Evolutionary conservation across 2,329 filamentous ascomycete genomes (phyloP).

Genomic region (Drechslera avenae): DNA sequence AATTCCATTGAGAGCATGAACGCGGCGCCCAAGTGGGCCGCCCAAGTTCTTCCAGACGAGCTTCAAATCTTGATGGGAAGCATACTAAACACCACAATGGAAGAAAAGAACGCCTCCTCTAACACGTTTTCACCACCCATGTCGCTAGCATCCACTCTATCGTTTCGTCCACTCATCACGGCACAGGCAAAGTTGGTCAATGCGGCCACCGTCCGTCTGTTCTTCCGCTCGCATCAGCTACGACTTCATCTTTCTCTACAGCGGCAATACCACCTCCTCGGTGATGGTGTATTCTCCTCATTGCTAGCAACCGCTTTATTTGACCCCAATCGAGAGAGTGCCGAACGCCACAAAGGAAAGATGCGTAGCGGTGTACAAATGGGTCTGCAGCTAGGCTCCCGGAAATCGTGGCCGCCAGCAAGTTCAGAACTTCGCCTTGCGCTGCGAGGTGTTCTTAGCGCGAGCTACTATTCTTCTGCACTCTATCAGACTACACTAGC

Average conservation of each 20-base stretch:
- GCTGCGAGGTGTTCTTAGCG: slow-evolving; percentile 81
- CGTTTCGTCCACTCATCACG: slow-evolving; percentile 73
- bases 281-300: slow-evolving; percentile 82
- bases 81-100: slow-evolving; percentile 16
- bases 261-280: slow-evolving; percentile 79
- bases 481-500: slow-evolving; percentile 34
- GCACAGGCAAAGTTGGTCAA: slow-evolving; percentile 80
- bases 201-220: slow-evolving; percentile 72
- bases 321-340: slow-evolving; percentile 77
- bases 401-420: slow-evolving; percentile 88
- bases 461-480: slow-evolving; percentile 64
- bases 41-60: slow-evolving; percentile 32
- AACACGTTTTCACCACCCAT: slow-evolving; percentile 59
- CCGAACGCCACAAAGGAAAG: slow-evolving; percentile 73
- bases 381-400: slow-evolving; percentile 80
- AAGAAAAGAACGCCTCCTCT: background rate
- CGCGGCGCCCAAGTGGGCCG: slow-evolving; percentile 21
- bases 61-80: slow-evolving; percentile 31
- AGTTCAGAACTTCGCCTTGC: slow-evolving; percentile 91
- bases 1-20: slow-evolving; percentile 35
- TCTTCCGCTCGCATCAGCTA: slow-evolving; percentile 76
- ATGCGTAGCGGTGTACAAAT: slow-evolving; percentile 69
- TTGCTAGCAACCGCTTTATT: slow-evolving; percentile 84
- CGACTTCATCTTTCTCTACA: slow-evolving; percentile 75
- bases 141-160: slow-evolving; percentile 66